A percentile compares a stretch with the other conserved stretches of the same genome.
Evolutionary conservation across 2,329 filamentous ascomycete genomes (phyloP).

Genomic region (Escovopsis sp.): DNA sequence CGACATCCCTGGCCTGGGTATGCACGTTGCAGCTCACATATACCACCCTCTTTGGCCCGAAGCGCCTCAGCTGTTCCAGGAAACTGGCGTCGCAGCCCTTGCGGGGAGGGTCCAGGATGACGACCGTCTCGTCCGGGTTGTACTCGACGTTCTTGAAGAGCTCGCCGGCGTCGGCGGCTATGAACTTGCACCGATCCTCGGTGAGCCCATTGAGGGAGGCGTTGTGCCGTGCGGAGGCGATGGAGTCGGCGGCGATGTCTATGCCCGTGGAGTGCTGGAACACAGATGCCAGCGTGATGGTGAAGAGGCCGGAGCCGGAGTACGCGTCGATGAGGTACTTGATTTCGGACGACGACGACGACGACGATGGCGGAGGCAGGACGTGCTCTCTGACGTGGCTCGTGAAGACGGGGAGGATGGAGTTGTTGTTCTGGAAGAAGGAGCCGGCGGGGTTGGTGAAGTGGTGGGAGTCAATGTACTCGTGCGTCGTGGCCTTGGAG

Average conservation of each 20-base stretch:
- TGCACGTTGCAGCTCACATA: slow-evolving; percentile 98
- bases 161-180: slow-evolving; percentile 72
- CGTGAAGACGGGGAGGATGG: slow-evolving; percentile 77
- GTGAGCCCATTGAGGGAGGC: slow-evolving; percentile 60
- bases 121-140: slow-evolving; percentile 66
- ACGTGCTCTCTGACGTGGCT: slow-evolving; percentile 73
- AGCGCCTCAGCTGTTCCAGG: slow-evolving; percentile 62
- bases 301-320: slow-evolving; percentile 94
- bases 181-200: slow-evolving; percentile 58
- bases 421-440: slow-evolving; percentile 99
- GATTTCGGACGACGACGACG: slow-evolving; percentile 29
- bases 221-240: slow-evolving; percentile 65
- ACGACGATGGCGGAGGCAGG: slow-evolving; percentile 29
- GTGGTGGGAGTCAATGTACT: slow-evolving; percentile 73
- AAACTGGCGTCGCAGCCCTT: slow-evolving; percentile 89
- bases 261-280: slow-evolving; percentile 81
- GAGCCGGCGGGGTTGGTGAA: slow-evolving; percentile 87
- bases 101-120: slow-evolving; percentile 92
- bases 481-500: slow-evolving; percentile 65
- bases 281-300: slow-evolving; percentile 73
- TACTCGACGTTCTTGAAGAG: slow-evolving; percentile 68
- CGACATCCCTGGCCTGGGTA: slow-evolving; percentile 88
- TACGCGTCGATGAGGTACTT: slow-evolving; percentile 94
- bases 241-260: slow-evolving; percentile 70
- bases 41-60: slow-evolving; percentile 64